phyloP scores from a whole-genome alignment of 805 yeast genomes.

The Candida multigemmis region DNA sequence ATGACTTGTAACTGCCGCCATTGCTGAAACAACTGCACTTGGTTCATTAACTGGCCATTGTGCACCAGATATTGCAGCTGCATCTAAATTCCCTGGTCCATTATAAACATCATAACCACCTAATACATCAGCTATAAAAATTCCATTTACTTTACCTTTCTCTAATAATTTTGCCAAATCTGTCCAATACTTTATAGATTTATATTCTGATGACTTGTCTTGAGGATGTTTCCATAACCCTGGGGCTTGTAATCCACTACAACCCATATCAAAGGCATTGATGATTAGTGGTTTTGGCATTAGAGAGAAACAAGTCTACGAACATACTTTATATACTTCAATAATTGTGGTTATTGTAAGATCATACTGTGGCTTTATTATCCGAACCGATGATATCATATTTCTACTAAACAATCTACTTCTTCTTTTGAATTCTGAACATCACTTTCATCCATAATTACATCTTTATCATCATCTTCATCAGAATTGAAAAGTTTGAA shows the following conservation, averaged over 20 bases:
- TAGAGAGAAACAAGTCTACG: no score
- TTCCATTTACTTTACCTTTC: slow-evolving; percentile 27
- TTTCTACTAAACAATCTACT: no score
- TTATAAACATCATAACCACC: slow-evolving; percentile 33
- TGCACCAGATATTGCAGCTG: slow-evolving; percentile 22
- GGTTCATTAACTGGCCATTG: slow-evolving; percentile 34
- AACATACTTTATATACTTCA: no score
- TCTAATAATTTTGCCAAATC: slow-evolving; percentile 30
- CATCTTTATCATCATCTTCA: no score
- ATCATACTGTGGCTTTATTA: slow-evolving; percentile 16
- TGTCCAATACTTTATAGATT: slow-evolving; percentile 21
- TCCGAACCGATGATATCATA: no score
- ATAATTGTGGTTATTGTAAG: slow-evolving; percentile 27
- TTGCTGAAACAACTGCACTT: slow-evolving; percentile 24
- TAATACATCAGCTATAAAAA: slow-evolving; percentile 32
- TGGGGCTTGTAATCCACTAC: slow-evolving; percentile 13
- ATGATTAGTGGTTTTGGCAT: slow-evolving; percentile 25
- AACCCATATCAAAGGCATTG: slow-evolving; percentile 29
- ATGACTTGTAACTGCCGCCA: slow-evolving; percentile 35
- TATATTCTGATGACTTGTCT: slow-evolving; percentile 19
- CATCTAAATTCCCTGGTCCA: slow-evolving; percentile 26
- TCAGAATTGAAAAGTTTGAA: no score
- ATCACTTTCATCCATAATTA: no score
- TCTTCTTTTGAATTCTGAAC: no score
- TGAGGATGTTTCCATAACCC: slow-evolving; percentile 32